Percentiles rank a stretch among this genome's conserved stretches.
These are phyloP conservation scores for Lathyrus sativus DNA, from an alignment of 306 rosid species.

Conservation along the genomic window DNA sequence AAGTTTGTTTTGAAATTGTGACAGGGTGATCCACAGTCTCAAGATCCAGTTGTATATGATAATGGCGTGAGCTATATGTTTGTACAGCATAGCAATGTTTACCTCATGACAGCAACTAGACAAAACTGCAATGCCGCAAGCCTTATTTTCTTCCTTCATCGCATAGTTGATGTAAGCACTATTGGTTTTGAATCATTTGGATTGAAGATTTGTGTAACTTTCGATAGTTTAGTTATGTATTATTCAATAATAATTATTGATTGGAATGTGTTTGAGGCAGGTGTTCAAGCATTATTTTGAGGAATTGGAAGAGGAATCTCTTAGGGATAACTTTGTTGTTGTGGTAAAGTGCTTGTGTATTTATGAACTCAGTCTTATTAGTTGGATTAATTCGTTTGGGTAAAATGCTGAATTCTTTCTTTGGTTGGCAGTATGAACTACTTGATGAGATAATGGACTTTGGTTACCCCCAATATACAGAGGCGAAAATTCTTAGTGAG, in stretches of 20 bases:
- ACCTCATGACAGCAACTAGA: constrained; percentile 85
- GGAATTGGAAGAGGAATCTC: constrained; percentile 95
- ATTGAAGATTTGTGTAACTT: neutral
- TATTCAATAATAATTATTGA: neutral
- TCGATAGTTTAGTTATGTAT: neutral
- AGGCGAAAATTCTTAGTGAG: constrained; percentile 94
- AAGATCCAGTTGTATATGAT: constrained; percentile 88
- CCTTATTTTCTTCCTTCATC: constrained; percentile 86
- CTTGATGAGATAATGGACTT: constrained; percentile 99
- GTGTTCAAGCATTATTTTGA: constrained; percentile 97
- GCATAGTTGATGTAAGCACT: constrained; percentile 79
- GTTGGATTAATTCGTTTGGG: constrained; percentile 11
- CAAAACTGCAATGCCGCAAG: constrained; percentile 99
- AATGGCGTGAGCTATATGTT: constrained; percentile 92
- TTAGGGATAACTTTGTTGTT: constrained; percentile 96
- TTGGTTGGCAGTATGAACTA: constrained; percentile 74
- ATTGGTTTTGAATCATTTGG: constrained; percentile 9
- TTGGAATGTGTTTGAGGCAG: constrained; percentile 48
- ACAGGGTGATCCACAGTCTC: constrained; percentile 93
- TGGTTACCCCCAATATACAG: constrained; percentile 96
- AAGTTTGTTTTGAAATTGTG: constrained; percentile 31
- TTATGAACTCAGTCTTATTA: neutral
- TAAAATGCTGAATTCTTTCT: constrained; percentile 22
- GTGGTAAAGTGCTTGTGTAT: constrained; percentile 61
- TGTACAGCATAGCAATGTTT: constrained; percentile 93